Evolutionary conservation across 495 filamentous ascomycete genomes (phyloP).

Genomic region (Cladorrhinum samala): DNA sequence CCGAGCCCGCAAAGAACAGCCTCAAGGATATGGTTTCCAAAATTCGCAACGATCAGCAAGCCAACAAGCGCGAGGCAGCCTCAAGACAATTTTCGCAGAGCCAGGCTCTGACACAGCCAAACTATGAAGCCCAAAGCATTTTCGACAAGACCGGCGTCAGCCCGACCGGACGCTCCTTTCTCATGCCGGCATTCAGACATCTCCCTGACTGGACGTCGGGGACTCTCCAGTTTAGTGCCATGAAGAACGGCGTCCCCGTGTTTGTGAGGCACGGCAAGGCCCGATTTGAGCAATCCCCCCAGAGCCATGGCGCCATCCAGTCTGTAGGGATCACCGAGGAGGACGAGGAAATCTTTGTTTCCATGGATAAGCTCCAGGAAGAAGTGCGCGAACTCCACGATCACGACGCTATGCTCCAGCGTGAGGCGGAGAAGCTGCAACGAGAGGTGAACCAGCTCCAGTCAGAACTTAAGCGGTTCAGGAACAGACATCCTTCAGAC

Average conservation of each 20-base stretch:
- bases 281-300: conserved; percentile 17
- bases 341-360: conserved; percentile 46
- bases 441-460: conserved; percentile 40
- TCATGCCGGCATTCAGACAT: conserved; percentile 39
- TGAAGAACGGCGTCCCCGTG: conserved; percentile 42
- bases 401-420: conserved; percentile 43
- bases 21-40: conserved; percentile 30
- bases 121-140: conserved; percentile 5
- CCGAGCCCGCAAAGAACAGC: conserved; percentile 20
- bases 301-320: conserved; percentile 35
- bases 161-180: conserved; percentile 41
- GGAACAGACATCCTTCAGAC: conserved; percentile 31
- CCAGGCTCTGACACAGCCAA: not conserved
- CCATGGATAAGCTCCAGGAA: conserved; percentile 50
- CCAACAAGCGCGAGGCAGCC: conserved; percentile 16
- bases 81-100: conserved; percentile 15
- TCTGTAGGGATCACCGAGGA: conserved; percentile 36
- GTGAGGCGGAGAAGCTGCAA: conserved; percentile 43
- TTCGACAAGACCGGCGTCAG: conserved; percentile 23
- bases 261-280: conserved; percentile 33
- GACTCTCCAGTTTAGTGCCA: conserved; percentile 35
- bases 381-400: conserved; percentile 45
- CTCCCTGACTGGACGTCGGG: conserved; percentile 43
- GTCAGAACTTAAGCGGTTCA: conserved; percentile 34
- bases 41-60: conserved; percentile 24